phyloP scores from a whole-genome alignment of 345 rosid species.

The Rhizophora apiculata region DNA sequence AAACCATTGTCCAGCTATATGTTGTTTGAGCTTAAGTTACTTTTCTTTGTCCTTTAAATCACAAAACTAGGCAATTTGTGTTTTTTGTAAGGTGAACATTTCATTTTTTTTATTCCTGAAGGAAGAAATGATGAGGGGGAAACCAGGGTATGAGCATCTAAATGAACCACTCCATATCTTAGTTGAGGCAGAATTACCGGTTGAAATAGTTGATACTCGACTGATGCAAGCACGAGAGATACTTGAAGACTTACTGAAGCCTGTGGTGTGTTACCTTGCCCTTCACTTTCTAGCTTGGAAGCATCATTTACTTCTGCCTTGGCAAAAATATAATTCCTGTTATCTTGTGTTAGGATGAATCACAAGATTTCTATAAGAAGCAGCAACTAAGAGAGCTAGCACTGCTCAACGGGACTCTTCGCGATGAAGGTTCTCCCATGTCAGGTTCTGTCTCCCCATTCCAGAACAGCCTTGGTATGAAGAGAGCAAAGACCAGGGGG shows the following conservation, averaged over 20 bases:
- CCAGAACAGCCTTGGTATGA: constrained; percentile 85
- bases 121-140: constrained; percentile 98
- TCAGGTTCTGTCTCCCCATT: constrained; percentile 89
- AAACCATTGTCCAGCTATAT: neutral
- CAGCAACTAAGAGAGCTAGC: constrained; percentile 96
- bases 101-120: constrained; percentile 22
- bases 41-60: neutral
- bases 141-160: constrained; percentile 92
- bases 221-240: constrained; percentile 91
- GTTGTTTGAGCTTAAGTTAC: neutral
- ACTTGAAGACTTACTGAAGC: constrained; percentile 87
- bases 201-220: constrained; percentile 85
- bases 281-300: neutral
- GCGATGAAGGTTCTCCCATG: constrained; percentile 93
- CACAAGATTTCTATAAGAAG: constrained; percentile 93
- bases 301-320: neutral
- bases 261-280: constrained; percentile 49
- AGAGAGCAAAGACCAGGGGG: constrained; percentile 95
- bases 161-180: constrained; percentile 93
- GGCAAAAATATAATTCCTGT: neutral
- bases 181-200: constrained; percentile 90
- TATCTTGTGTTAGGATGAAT: constrained; percentile 57
- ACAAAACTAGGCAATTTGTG: neutral
- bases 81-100: neutral
- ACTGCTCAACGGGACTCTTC: constrained; percentile 82